Evolutionary conservation across 1,139 yeast species (phyloP).

Genomic region (Yamadazyma mexicana): DNA sequence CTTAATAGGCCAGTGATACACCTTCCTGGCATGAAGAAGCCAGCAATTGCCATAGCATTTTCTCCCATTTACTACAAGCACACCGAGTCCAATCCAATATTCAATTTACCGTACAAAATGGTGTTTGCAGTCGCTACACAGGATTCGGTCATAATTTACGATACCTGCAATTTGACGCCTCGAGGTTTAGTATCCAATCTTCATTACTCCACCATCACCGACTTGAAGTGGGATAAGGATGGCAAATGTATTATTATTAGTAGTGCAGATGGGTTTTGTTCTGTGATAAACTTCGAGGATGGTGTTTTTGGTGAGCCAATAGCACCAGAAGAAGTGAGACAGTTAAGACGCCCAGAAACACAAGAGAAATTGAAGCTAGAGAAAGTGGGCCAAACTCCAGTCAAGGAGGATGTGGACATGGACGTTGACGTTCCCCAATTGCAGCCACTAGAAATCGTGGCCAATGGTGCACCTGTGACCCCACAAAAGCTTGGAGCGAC

Average conservation of each 20-base stretch:
- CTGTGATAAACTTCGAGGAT: constrained; percentile 48
- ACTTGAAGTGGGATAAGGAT: constrained; percentile 77
- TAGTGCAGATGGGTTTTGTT: constrained; percentile 95
- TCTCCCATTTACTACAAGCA: constrained; percentile 60
- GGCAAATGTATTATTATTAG: constrained; percentile 73
- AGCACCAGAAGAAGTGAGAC: neutral
- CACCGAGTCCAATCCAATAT: constrained; percentile 17
- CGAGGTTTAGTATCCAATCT: constrained; percentile 74
- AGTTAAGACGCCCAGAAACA: too few species aligned
- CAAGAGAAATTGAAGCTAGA: neutral
- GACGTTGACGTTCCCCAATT: neutral
- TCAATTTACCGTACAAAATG: constrained; percentile 71
- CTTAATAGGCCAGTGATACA: constrained; percentile 71
- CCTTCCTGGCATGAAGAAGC: constrained; percentile 76
- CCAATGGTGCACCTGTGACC: too few species aligned
- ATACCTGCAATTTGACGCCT: constrained; percentile 69
- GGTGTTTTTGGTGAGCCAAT: constrained; percentile 50
- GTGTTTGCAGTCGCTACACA: constrained; percentile 92
- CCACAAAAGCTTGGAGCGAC: too few species aligned
- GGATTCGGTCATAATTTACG: constrained; percentile 81
- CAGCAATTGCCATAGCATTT: constrained; percentile 81
- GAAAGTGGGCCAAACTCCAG: too few species aligned
- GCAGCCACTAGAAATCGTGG: neutral
- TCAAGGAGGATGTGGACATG: neutral
- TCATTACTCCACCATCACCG: constrained; percentile 88